phyloP scores from a whole-genome alignment of 1,284 basidiomycete genomes.

The Porogramme epimiltina region DNA sequence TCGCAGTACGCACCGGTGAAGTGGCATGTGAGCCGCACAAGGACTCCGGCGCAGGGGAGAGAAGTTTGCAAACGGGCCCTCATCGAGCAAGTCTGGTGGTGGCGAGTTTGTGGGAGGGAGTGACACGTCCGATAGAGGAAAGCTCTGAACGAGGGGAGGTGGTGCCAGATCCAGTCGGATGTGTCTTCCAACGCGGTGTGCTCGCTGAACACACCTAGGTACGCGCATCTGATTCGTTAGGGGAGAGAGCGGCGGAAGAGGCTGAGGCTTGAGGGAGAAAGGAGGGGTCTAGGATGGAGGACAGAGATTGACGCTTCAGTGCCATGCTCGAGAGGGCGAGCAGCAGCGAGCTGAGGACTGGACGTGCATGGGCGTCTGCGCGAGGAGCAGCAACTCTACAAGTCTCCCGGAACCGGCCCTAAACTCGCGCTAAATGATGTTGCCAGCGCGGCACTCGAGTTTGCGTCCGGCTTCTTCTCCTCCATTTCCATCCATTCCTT shows the following conservation, averaged over 20 bases:
- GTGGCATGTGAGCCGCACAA: slow-evolving; percentile 20
- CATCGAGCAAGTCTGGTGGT: slow-evolving; percentile 55
- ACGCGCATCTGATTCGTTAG: background rate
- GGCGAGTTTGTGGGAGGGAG: slow-evolving; percentile 31
- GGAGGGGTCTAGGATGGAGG: slow-evolving; percentile 48
- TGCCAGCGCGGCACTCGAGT: too few relatives aligned
- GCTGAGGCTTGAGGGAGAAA: slow-evolving; percentile 36
- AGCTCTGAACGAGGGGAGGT: slow-evolving; percentile 20
- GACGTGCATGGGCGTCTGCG: slow-evolving; percentile 21
- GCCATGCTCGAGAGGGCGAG: slow-evolving; percentile 28
- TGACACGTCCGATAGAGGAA: slow-evolving; percentile 15
- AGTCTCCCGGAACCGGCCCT: too few relatives aligned
- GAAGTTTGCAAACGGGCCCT: slow-evolving; percentile 71
- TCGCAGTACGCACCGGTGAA: slow-evolving; percentile 24
- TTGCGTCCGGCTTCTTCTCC: too few relatives aligned
- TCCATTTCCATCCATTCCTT: too few relatives aligned
- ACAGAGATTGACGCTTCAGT: slow-evolving; percentile 53
- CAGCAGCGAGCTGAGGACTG: slow-evolving; percentile 5
- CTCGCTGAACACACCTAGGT: background rate
- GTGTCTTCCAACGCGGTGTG: background rate
- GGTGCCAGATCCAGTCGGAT: slow-evolving; percentile 19
- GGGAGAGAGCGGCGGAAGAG: slow-evolving; percentile 9
- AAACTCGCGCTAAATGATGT: too few relatives aligned
- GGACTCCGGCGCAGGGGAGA: slow-evolving; percentile 33
- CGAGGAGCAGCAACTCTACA: too few relatives aligned